Evolutionary conservation across 257 asterid species (phyloP).

Genomic region (Lantana camara): DNA sequence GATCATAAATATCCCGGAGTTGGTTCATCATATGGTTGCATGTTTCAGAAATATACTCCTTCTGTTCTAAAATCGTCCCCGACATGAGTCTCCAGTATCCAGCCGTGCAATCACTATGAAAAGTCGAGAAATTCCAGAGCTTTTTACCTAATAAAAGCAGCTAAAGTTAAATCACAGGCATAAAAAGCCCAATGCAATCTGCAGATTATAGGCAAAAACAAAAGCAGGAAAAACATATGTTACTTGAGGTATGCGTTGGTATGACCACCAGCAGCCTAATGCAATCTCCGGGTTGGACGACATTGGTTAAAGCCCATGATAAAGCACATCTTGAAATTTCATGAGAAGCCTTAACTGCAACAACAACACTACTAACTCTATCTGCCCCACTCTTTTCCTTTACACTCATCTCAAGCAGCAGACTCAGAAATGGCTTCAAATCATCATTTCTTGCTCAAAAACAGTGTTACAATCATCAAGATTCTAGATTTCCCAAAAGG

Average conservation of each 20-base stretch:
- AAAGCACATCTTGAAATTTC: conserved; percentile 73
- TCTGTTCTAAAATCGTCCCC: conserved; percentile 64
- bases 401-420: conserved; percentile 46
- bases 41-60: conserved; percentile 58
- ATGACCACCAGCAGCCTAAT: conserved; percentile 69
- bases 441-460: conserved; percentile 23
- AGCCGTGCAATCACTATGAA: conserved; percentile 58
- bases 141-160: conserved; percentile 47
- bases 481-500: conserved; percentile 27
- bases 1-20: conserved; percentile 63
- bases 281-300: conserved; percentile 68
- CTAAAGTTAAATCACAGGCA: conserved; percentile 9
- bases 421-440: conserved; percentile 14
- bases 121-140: conserved; percentile 60
- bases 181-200: neutral
- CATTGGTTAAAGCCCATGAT: conserved; percentile 81
- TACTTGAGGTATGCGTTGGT: conserved; percentile 64
- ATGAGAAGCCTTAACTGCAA: conserved; percentile 68
- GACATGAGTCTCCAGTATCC: conserved; percentile 54
- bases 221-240: neutral
- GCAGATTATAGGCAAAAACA: neutral
- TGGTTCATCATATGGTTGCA: conserved; percentile 71
- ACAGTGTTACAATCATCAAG: conserved; percentile 12
- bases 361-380: conserved; percentile 50
- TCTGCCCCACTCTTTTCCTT: conserved; percentile 46